These are phyloP conservation scores for Cyanidium caldarium DNA, from an alignment of 23 red algal genomes.

Conservation along the genomic window DNA sequence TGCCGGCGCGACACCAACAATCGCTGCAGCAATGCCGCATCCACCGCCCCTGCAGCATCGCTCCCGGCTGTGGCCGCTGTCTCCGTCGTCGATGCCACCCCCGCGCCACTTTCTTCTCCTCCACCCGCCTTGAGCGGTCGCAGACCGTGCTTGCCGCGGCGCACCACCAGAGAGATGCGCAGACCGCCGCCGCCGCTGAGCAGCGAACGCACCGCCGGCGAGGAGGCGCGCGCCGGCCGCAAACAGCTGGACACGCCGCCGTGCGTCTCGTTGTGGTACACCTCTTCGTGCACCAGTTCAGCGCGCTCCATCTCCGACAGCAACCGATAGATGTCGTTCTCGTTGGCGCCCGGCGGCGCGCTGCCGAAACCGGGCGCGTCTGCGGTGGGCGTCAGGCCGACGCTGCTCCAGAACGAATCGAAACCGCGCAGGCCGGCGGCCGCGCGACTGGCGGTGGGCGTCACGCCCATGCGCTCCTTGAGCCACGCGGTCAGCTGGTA, in stretches of 20 bases:
- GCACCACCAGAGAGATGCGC: background rate
- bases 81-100: background rate
- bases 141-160: constrained; percentile 1
- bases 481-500: background rate
- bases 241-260: constrained; percentile 3
- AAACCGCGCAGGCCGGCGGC: background rate
- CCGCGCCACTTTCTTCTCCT: background rate
- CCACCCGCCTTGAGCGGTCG: background rate
- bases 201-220: background rate
- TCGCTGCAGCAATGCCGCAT: background rate
- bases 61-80: background rate
- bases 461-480: background rate
- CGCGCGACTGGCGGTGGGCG: background rate
- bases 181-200: background rate
- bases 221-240: background rate
- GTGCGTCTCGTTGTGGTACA: background rate
- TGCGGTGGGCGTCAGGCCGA: background rate
- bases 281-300: background rate
- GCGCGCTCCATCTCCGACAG: constrained; percentile 1
- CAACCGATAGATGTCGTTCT: constrained; percentile 2
- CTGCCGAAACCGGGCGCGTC: background rate
- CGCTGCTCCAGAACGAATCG: background rate
- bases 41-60: background rate
- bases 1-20: background rate
- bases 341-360: background rate